Conservation (phyloP, 2,329 filamentous ascomycete genomes). For the Penicillium sp. region DNA sequence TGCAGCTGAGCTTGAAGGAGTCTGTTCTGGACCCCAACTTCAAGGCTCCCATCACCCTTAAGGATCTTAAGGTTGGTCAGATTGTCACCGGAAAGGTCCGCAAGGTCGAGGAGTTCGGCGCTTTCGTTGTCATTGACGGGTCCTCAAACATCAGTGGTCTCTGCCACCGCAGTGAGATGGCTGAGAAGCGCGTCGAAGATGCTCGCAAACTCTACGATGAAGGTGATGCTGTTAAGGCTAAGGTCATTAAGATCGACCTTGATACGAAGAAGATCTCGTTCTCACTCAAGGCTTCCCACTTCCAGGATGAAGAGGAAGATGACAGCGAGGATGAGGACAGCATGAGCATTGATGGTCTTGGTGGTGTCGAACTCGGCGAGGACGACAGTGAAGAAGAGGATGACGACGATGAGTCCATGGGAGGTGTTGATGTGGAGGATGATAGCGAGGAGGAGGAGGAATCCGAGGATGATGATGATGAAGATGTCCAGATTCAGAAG, state of each 20-base stretch:
- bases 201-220: conserved; percentile 86
- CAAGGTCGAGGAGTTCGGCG: conserved; percentile 92
- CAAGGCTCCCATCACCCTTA: conserved; percentile 68
- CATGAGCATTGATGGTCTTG: conserved; percentile 33
- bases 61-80: conserved; percentile 76
- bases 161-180: conserved; percentile 90
- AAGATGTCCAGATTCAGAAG: conserved; percentile 47
- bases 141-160: conserved; percentile 88
- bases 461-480: conserved; percentile 28
- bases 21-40: conserved; percentile 81
- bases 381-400: conserved; percentile 39
- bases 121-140: conserved; percentile 86
- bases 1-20: conserved; percentile 83
- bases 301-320: conserved; percentile 61
- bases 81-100: conserved; percentile 85
- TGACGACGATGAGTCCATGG: conserved; percentile 40
- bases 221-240: conserved; percentile 91
- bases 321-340: conserved; percentile 49
- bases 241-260: conserved; percentile 73
- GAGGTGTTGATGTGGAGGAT: conserved; percentile 48
- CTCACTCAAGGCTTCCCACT: conserved; percentile 89
- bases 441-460: conserved; percentile 42
- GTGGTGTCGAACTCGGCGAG: conserved; percentile 36
- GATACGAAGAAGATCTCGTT: conserved; percentile 80
- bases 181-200: conserved; percentile 76